Percentiles rank a stretch among this genome's conserved stretches.
Conservation (phyloP, 768 basidiomycete species). For the Xerocomellus amylosporus region DNA sequence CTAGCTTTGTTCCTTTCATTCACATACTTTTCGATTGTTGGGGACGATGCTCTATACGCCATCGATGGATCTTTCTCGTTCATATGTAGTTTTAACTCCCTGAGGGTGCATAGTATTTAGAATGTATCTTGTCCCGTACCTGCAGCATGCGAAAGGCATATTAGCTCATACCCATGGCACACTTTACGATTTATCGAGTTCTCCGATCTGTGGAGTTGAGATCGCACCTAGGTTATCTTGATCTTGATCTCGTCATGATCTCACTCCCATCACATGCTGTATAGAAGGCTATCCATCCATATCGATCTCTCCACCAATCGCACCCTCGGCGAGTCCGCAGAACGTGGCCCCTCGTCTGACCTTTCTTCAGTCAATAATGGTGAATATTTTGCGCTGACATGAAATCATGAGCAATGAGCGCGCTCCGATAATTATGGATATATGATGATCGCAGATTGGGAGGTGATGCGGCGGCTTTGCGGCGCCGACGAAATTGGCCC, state of each 20-base stretch:
- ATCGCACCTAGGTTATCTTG: background rate
- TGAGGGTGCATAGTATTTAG: constrained; percentile 3
- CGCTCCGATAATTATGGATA: background rate
- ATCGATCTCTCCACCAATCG: background rate
- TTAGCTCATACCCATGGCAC: background rate
- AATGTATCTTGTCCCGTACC: constrained; percentile 1
- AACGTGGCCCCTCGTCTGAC: background rate
- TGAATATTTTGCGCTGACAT: background rate
- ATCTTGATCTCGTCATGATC: background rate
- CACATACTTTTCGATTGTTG: background rate
- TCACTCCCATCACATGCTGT: background rate
- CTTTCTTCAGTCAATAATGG: background rate
- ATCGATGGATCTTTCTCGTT: background rate
- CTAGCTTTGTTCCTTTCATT: background rate
- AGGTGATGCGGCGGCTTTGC: background rate
- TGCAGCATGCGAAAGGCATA: too few relatives aligned
- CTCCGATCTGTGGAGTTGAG: background rate
- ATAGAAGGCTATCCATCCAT: background rate
- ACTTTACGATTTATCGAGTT: background rate
- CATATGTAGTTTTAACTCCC: constrained; percentile 3
- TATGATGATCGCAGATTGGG: constrained; percentile 16
- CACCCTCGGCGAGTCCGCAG: background rate
- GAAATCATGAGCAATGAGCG: background rate
- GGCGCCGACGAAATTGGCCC: background rate
- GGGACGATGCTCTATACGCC: background rate